phyloP scores from a whole-genome alignment of 2,329 filamentous ascomycete genomes.

The Trichoderma koningii region DNA sequence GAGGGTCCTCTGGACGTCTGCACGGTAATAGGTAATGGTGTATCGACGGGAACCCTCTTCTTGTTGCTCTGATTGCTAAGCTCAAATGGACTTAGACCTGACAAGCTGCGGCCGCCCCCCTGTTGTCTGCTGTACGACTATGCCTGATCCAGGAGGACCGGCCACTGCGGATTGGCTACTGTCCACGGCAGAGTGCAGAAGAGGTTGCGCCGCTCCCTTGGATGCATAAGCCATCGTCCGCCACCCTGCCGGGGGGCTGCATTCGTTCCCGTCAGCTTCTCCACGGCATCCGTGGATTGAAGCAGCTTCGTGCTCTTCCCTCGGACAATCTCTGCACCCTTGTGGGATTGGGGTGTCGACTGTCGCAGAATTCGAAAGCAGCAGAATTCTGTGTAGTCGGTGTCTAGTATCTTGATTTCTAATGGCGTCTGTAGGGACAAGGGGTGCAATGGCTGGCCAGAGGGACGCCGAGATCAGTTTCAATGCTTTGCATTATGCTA shows the following conservation, averaged over 20 bases:
- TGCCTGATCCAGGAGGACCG: background rate
- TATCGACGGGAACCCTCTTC: too few relatives aligned
- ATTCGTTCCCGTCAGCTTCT: background rate
- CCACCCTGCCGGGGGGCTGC: background rate
- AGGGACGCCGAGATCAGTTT: background rate
- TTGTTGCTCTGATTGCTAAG: slow-evolving; percentile 1
- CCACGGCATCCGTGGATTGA: background rate
- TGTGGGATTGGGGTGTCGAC: too few relatives aligned
- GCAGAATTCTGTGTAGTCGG: background rate
- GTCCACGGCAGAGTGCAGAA: too few relatives aligned
- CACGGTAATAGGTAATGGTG: too few relatives aligned
- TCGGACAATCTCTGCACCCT: background rate
- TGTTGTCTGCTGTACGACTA: background rate
- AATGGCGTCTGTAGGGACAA: background rate
- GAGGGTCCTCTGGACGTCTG: background rate
- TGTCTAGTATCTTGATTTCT: background rate
- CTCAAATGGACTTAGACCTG: background rate
- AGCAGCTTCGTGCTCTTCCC: background rate
- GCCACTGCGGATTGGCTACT: slow-evolving; percentile 6
- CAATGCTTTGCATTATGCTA: background rate
- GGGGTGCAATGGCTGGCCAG: background rate
- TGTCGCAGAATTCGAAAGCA: too few relatives aligned
- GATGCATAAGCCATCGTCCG: background rate
- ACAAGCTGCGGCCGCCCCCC: slow-evolving; percentile 13
- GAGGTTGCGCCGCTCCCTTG: slow-evolving; percentile 3